A percentile compares a stretch with the other conserved stretches of the same genome.
These are phyloP conservation scores for Saposhnikovia divaricata DNA, from an alignment of 129 eudicot species.

Conservation along the genomic window DNA sequence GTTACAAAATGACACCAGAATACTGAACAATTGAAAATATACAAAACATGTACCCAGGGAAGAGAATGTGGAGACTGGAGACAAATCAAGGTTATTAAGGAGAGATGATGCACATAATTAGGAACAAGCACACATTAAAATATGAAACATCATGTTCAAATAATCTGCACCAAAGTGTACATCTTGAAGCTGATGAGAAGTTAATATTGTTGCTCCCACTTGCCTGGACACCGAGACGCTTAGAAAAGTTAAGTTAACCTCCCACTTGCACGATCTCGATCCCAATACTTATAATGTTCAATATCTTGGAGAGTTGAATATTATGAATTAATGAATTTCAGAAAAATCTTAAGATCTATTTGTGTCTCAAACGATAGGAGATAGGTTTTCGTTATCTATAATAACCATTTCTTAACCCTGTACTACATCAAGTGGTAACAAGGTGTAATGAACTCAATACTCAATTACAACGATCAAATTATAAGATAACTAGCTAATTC, in stretches of 20 bases:
- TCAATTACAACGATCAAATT: no score
- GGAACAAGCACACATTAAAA: neutral
- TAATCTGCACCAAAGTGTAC: neutral
- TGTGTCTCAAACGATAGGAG: neutral
- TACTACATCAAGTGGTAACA: neutral
- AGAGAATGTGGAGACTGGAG: neutral
- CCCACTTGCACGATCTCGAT: neutral
- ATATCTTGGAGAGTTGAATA: neutral
- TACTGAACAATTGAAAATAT: neutral
- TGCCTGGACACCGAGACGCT: neutral
- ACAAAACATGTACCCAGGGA: neutral
- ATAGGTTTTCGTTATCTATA: neutral
- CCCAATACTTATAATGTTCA: neutral
- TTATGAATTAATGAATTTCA: neutral
- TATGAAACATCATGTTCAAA: neutral
- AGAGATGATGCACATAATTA: neutral
- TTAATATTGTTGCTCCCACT: neutral
- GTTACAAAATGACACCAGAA: neutral
- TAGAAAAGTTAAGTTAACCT: neutral
- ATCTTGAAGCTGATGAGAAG: neutral
- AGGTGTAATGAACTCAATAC: no score
- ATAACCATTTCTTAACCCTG: neutral
- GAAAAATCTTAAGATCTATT: neutral
- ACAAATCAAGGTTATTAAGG: neutral
- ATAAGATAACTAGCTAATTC: no score